Conservation (phyloP, 805 yeast genomes). For the Candida pini region DNA sequence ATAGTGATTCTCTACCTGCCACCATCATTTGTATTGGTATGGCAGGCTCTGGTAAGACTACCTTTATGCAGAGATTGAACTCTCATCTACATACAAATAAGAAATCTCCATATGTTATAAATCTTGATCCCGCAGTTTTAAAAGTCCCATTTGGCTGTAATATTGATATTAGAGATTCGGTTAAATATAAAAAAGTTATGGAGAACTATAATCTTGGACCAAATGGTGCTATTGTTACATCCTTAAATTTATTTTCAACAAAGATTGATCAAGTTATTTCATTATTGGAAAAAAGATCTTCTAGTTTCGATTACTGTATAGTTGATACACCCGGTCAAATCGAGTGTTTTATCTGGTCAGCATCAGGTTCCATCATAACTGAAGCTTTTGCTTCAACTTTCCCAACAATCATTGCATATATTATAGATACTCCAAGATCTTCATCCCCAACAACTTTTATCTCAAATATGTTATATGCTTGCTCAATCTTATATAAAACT, state of each 20-base stretch:
- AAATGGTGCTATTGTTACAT: conserved; percentile 96
- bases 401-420: conserved; percentile 93
- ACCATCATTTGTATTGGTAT: conserved; percentile 36
- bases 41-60: conserved; percentile 88
- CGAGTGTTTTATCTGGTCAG: conserved; percentile 98
- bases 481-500: conserved; percentile 93
- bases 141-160: conserved; percentile 92
- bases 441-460: conserved; percentile 94
- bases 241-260: conserved; percentile 85
- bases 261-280: conserved; percentile 93
- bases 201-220: conserved; percentile 94
- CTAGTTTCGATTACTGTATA: conserved; percentile 59
- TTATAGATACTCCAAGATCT: conserved; percentile 94
- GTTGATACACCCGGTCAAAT: conserved; percentile 99
- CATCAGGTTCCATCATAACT: conserved; percentile 93
- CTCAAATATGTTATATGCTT: conserved; percentile 97
- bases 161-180: conserved; percentile 93
- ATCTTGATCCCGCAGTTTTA: conserved; percentile 93
- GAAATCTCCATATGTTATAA: conserved; percentile 83
- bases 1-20: too few relatives aligned
- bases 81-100: conserved; percentile 74
- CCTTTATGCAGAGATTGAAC: conserved; percentile 92
- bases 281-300: conserved; percentile 73
- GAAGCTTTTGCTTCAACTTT: conserved; percentile 94
- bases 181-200: conserved; percentile 94